Evolutionary conservation across 2,329 filamentous ascomycete species (phyloP), one percentile per base, ranked within the genome.

Genomic region (Fonsecaea monophora): DNA sequence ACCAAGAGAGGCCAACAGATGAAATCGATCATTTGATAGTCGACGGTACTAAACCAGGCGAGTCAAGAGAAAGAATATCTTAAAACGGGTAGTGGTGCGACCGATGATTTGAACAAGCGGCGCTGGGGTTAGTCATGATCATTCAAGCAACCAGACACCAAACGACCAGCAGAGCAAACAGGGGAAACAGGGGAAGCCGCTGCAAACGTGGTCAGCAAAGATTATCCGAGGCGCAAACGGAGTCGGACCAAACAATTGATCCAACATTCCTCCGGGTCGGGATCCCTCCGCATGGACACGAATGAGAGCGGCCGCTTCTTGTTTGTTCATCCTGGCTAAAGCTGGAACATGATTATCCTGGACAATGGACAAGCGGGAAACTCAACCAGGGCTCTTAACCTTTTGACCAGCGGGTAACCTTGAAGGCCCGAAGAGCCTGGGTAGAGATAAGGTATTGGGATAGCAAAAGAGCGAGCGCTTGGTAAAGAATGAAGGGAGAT

Each of bases 121-220:
- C 32, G 12, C 2, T 34, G 18, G 40, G 42, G 60, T 62, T 62
- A 62, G 60, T 62, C 60, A 62, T 62, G 60, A 62, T 56, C 50
- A 56, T 62, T 45, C 60, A 55, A 62, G 60, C 53, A 48, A n/a
- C 13, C 15, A 13, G 7, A 18, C 9, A 30, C 32, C 55, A 21
- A 37, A 32, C 18, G 9, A 40, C 37, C 9, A 40, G 30, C 30
- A 32, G 30, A 32, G 30, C 30, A 32, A 32, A 32, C 30, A 32
- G 30, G 30, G 30, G 4, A 45, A n/a, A 45, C 15, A 45, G 15
- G n/a, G n/a, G 12, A 40, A 15, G 12, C 10, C 38, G 4, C 40
- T 61, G 57, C 57, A 53, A 18, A 34, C 45, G 40, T 37, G 60
- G 60, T 62, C 60, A 62, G 60, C 60, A 62, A 62, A 35, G 53